Conservation (phyloP, 257 asterid species). For the Solanum bulbocastanum region DNA sequence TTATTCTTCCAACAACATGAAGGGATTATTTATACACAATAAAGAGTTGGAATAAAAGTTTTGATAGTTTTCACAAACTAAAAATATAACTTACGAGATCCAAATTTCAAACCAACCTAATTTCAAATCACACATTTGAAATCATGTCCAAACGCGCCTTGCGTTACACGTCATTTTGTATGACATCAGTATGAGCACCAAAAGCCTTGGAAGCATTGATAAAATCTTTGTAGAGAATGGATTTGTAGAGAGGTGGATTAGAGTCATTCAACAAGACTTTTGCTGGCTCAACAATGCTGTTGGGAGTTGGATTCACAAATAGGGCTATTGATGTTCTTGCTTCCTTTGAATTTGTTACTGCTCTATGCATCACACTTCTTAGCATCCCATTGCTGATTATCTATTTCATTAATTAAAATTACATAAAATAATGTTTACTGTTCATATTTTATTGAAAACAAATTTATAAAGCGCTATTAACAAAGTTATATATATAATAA, state of each 20-base stretch:
- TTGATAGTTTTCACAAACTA: not conserved
- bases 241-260: conserved; percentile 36
- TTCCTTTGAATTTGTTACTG: conserved; percentile 34
- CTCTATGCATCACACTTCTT: conserved; percentile 48
- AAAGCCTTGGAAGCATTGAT: conserved; percentile 27
- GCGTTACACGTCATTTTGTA: conserved; percentile 8
- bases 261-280: conserved; percentile 22
- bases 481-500: too few species aligned
- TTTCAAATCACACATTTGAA: too few species aligned
- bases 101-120: not conserved
- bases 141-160: not conserved
- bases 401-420: conserved; percentile 3
- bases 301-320: conserved; percentile 45
- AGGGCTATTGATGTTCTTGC: conserved; percentile 45
- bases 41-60: not conserved
- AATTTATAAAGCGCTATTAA: too few species aligned
- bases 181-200: conserved; percentile 23
- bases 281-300: conserved; percentile 38
- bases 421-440: not conserved
- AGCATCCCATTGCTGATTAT: conserved; percentile 54
- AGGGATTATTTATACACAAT: too few species aligned
- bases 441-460: too few species aligned
- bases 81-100: too few species aligned
- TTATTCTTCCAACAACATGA: too few species aligned
- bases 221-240: conserved; percentile 28